These are phyloP conservation scores for Candida oleophila DNA, from an alignment of 805 yeast genomes.

Conservation along the genomic window DNA sequence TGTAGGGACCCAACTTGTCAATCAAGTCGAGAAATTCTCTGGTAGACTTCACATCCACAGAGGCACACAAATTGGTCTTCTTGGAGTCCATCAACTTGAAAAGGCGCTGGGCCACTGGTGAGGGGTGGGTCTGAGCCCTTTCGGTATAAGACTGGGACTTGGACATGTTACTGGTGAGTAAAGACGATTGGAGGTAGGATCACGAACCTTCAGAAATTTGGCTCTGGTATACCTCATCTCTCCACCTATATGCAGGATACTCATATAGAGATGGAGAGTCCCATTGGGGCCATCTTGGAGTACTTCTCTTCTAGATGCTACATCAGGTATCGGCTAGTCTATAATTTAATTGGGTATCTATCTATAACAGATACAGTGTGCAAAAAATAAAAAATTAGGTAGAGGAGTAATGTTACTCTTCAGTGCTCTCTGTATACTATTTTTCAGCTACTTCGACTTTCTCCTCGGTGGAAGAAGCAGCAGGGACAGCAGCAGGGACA, in stretches of 20 bases:
- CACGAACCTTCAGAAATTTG: too few relatives aligned
- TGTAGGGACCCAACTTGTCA: slow-evolving; percentile 85
- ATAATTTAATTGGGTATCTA: too few relatives aligned
- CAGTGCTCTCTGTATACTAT: too few relatives aligned
- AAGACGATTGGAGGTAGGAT: too few relatives aligned
- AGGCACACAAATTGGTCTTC: slow-evolving; percentile 89
- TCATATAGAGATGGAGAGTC: not conserved
- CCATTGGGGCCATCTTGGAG: too few relatives aligned
- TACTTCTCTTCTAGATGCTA: too few relatives aligned
- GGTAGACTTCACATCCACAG: slow-evolving; percentile 85
- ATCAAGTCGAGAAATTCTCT: slow-evolving; percentile 67
- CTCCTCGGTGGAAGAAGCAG: not conserved
- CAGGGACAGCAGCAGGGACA: not conserved
- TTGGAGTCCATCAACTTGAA: slow-evolving; percentile 74
- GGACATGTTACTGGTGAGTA: not conserved
- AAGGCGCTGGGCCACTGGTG: slow-evolving; percentile 78
- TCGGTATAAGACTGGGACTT: slow-evolving; percentile 49
- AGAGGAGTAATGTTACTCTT: too few relatives aligned
- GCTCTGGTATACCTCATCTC: not conserved
- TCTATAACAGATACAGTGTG: too few relatives aligned
- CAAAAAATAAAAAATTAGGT: too few relatives aligned
- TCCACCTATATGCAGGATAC: not conserved
- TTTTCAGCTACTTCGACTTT: not conserved
- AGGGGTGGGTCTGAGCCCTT: slow-evolving; percentile 69
- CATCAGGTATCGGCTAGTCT: too few relatives aligned